Evolutionary conservation across 1,284 basidiomycete genomes (phyloP).

Genomic region (Ustilago cynodontis): DNA sequence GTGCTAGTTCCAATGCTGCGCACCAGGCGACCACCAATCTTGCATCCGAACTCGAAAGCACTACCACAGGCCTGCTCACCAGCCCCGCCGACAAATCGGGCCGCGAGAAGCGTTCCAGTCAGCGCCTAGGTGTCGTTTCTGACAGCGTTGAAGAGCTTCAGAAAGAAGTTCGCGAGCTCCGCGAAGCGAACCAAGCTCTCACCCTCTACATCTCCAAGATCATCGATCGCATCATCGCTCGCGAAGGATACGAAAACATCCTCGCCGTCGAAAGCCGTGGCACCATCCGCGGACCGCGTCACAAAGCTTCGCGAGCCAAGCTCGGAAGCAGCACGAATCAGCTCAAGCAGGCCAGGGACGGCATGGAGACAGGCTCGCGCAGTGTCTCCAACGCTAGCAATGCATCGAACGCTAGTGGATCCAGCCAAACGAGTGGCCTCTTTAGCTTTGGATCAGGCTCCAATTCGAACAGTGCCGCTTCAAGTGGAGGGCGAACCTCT

Average conservation of each 20-base stretch:
- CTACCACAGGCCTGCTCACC: constrained; percentile 72
- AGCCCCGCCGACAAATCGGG: constrained; percentile 25
- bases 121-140: constrained; percentile 48
- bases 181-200: constrained; percentile 93
- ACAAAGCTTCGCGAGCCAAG: constrained; percentile 36
- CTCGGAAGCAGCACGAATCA: constrained; percentile 12
- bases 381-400: constrained; percentile 27
- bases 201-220: constrained; percentile 95
- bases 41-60: constrained; percentile 85
- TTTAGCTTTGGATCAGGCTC: constrained; percentile 37
- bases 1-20: constrained; percentile 10
- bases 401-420: constrained; percentile 7
- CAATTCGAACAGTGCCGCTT: constrained; percentile 1
- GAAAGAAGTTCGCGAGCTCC: constrained; percentile 87
- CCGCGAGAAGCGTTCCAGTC: constrained; percentile 58
- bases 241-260: constrained; percentile 93
- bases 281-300: constrained; percentile 45
- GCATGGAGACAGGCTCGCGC: constrained; percentile 16
- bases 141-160: constrained; percentile 51
- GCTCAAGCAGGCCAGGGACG: not conserved
- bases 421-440: constrained; percentile 31
- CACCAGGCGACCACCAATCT: constrained; percentile 26
- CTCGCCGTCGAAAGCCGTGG: constrained; percentile 81
- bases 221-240: constrained; percentile 91
- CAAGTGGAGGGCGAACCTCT: constrained; percentile 5